phyloP scores from a whole-genome alignment of 1,284 basidiomycete genomes.

The Pseudozyma tsukubaensis region DNA sequence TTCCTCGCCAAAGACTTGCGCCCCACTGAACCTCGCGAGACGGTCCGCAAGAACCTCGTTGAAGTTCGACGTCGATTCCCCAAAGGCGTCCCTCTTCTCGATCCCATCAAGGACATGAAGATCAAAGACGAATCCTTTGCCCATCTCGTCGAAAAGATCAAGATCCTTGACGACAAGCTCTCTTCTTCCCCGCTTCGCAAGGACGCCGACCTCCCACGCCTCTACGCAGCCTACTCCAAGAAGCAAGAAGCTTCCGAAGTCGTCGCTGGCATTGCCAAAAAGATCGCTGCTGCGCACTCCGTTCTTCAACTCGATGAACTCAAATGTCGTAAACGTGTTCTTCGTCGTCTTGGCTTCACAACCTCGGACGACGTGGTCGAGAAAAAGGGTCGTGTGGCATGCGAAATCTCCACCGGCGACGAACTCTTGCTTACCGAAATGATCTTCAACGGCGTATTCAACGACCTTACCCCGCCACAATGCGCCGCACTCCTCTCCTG shows the following conservation, averaged over 20 bases:
- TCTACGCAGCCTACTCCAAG: constrained; percentile 82
- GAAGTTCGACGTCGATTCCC: constrained; percentile 92
- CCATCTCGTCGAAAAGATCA: constrained; percentile 73
- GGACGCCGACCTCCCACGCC: constrained; percentile 77
- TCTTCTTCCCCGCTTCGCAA: constrained; percentile 40
- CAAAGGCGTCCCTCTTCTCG: constrained; percentile 83
- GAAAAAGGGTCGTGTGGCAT: constrained; percentile 97
- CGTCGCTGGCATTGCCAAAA: constrained; percentile 82
- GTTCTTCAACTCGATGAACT: constrained; percentile 96
- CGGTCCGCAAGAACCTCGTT: constrained; percentile 85
- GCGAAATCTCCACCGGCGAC: constrained; percentile 97
- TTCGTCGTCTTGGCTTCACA: constrained; percentile 91
- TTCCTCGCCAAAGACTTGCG: constrained; percentile 91
- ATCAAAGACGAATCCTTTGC: constrained; percentile 95
- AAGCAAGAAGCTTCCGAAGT: constrained; percentile 80
- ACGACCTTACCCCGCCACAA: constrained; percentile 87
- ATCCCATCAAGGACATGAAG: constrained; percentile 94
- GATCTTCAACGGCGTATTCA: constrained; percentile 97
- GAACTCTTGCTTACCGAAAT: constrained; percentile 95
- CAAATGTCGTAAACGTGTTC: constrained; percentile 91
- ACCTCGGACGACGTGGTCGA: constrained; percentile 91
- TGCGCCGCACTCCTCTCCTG: constrained; percentile 92
- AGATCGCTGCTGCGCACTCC: constrained; percentile 88
- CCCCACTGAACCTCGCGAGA: constrained; percentile 79
- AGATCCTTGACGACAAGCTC: constrained; percentile 54